These are phyloP conservation scores for Trichoderma sp. DNA, from an alignment of 2,329 filamentous ascomycete species.

Conservation along the genomic window DNA sequence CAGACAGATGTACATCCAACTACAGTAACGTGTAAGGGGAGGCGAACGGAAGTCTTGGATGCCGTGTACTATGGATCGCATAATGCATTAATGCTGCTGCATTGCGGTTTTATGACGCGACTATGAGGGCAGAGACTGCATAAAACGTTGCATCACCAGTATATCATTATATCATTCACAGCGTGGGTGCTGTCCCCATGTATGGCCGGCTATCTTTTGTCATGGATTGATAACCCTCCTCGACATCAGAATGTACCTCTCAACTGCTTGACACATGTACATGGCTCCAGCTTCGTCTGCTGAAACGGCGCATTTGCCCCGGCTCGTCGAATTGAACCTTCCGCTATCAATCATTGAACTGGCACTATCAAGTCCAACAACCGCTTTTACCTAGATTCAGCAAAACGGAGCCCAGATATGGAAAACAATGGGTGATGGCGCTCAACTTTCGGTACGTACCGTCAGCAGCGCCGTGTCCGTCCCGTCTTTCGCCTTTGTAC, in stretches of 20 bases:
- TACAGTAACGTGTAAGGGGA: not conserved
- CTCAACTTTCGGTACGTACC: slow-evolving; percentile 18
- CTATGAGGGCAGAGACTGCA: slow-evolving; percentile 14
- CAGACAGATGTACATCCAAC: not conserved
- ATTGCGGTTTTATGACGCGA: slow-evolving; percentile 6
- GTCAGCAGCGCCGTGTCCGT: slow-evolving; percentile 16
- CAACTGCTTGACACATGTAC: not conserved
- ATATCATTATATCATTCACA: not conserved
- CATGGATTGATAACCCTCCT: not conserved
- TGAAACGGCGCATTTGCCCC: not conserved
- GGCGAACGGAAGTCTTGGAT: not conserved
- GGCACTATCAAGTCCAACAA: not conserved
- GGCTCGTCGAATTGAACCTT: not conserved
- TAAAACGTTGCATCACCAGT: slow-evolving; percentile 6
- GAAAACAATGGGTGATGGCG: not conserved
- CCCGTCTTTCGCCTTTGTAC: not conserved
- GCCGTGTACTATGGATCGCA: not conserved
- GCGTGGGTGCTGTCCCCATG: not conserved
- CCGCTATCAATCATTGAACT: not conserved
- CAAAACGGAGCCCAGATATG: not conserved
- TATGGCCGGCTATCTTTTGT: not conserved
- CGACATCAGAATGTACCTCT: not conserved
- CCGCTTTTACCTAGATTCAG: not conserved
- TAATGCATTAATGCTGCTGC: not conserved
- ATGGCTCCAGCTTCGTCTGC: not conserved